These are phyloP conservation scores for Phytophthora foliorum DNA, from an alignment of 352 stramenopile species.

Conservation along the genomic window DNA sequence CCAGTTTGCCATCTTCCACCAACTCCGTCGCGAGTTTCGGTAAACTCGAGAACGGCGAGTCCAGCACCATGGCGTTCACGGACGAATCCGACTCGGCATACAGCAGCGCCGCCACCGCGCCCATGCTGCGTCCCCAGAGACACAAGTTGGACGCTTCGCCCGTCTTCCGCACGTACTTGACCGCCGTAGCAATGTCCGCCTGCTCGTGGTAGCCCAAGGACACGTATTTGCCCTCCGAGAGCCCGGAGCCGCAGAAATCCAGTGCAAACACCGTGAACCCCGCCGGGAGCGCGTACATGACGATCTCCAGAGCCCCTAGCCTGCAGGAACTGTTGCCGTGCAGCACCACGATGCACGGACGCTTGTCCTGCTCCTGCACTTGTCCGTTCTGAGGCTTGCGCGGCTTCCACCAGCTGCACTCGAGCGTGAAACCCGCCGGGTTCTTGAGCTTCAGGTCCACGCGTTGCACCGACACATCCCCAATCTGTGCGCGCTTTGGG, in stretches of 20 bases:
- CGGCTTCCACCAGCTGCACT: constrained; percentile 91
- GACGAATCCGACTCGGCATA: constrained; percentile 65
- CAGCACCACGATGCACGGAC: constrained; percentile 83
- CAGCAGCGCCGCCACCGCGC: constrained; percentile 75
- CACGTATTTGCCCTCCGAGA: constrained; percentile 87
- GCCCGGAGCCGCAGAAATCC: constrained; percentile 80
- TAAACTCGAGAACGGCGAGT: constrained; percentile 86
- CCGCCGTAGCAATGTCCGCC: constrained; percentile 73
- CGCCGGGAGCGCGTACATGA: constrained; percentile 78
- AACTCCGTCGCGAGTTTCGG: constrained; percentile 77
- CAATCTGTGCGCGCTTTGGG: constrained; percentile 63
- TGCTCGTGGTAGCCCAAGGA: constrained; percentile 85
- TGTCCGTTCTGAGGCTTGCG: constrained; percentile 25
- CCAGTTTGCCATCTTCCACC: constrained; percentile 85
- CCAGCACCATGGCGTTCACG: constrained; percentile 85
- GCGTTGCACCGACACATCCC: constrained; percentile 68
- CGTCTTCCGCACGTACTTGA: constrained; percentile 71
- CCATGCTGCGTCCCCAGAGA: constrained; percentile 87
- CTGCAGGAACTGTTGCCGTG: constrained; percentile 89
- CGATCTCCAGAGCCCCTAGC: constrained; percentile 77
- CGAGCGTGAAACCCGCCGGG: constrained; percentile 71
- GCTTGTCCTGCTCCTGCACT: constrained; percentile 40
- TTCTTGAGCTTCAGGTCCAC: constrained; percentile 85
- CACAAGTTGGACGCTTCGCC: constrained; percentile 68
- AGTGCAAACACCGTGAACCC: constrained; percentile 88